phyloP scores from a whole-genome alignment of 306 rosid genomes.

The Quercus bicolor region DNA sequence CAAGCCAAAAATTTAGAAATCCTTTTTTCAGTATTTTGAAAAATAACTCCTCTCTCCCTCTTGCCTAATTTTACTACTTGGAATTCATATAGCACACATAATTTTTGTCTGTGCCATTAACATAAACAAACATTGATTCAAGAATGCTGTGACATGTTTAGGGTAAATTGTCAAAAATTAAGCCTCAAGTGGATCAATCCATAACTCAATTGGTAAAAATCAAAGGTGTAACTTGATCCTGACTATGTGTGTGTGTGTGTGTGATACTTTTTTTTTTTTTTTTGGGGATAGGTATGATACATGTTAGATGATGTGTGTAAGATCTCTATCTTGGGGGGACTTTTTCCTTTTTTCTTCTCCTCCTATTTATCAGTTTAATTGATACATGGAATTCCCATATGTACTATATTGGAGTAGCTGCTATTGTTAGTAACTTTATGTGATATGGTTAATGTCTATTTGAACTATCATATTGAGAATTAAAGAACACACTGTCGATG shows the following conservation, averaged over 20 bases:
- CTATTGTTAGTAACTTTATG: background rate
- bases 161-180: background rate
- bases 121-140: background rate
- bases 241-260: background rate
- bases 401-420: background rate
- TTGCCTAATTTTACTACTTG: too few species aligned
- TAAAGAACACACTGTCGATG: too few species aligned
- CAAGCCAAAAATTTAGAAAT: too few species aligned
- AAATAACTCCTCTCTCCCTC: too few species aligned
- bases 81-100: background rate
- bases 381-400: too few species aligned
- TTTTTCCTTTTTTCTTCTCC: background rate
- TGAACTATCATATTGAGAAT: background rate
- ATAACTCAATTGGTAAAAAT: background rate
- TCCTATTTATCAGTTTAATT: background rate
- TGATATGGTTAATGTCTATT: background rate
- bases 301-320: background rate
- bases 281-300: background rate
- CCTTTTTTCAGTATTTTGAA: too few species aligned
- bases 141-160: background rate
- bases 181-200: background rate
- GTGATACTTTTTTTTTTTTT: background rate
- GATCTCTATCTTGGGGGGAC: background rate
- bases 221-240: background rate
- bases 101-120: background rate